phyloP scores from a whole-genome alignment of 1,139 yeast genomes.

The Wickerhamomyces sp. region DNA sequence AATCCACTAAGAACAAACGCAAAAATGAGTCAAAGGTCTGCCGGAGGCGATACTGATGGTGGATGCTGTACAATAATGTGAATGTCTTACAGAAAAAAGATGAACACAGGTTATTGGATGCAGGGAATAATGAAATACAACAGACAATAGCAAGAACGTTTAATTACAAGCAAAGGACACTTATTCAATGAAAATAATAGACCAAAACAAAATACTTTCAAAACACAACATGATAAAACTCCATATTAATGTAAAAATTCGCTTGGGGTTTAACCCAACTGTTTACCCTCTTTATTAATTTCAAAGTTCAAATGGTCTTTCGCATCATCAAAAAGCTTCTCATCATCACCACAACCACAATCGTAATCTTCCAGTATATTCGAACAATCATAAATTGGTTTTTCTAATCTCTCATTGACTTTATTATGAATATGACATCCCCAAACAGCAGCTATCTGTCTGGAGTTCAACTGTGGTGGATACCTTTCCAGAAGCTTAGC shows the following conservation, averaged over 20 bases:
- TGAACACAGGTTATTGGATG: too few species aligned
- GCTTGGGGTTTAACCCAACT: conserved; percentile 19
- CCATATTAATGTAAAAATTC: background rate
- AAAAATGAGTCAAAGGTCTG: conserved; percentile 5
- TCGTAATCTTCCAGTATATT: conserved; percentile 84
- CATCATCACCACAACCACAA: conserved; percentile 90
- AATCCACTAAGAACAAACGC: conserved; percentile 38
- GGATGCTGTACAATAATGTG: conserved; percentile 45
- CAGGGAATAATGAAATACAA: too few species aligned
- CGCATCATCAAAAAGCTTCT: conserved; percentile 32
- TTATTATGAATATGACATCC: conserved; percentile 92
- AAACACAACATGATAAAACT: too few species aligned
- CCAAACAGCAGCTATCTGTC: conserved; percentile 89
- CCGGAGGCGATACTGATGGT: conserved; percentile 11
- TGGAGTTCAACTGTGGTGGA: conserved; percentile 80
- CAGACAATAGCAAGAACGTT: too few species aligned
- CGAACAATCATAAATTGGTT: conserved; percentile 76
- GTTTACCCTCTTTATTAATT: conserved; percentile 26
- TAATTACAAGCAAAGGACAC: too few species aligned
- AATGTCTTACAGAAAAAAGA: too few species aligned
- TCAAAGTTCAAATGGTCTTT: conserved; percentile 16
- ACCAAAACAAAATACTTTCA: too few species aligned
- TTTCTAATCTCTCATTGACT: conserved; percentile 69
- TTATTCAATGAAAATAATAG: too few species aligned
- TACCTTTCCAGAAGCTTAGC: conserved; percentile 55